These are phyloP conservation scores for Ogataea degrootiae DNA, from an alignment of 805 yeast species.

Conservation along the genomic window DNA sequence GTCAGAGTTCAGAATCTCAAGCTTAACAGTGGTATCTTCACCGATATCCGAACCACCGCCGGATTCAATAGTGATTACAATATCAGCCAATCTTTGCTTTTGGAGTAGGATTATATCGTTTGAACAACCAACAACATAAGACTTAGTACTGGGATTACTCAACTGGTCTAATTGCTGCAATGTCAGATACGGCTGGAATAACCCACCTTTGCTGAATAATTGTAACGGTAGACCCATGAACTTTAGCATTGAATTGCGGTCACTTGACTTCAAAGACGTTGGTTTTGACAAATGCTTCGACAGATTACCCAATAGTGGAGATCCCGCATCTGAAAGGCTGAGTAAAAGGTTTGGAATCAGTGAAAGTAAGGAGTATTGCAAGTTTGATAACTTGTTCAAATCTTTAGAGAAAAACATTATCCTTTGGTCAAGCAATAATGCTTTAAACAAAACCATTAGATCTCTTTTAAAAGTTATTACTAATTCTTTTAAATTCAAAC, in stretches of 20 bases:
- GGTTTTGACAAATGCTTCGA: slow-evolving; percentile 51
- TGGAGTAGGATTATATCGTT: slow-evolving; percentile 74
- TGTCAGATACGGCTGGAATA: slow-evolving; percentile 92
- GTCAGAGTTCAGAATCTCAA: slow-evolving; percentile 40
- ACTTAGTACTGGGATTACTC: slow-evolving; percentile 47
- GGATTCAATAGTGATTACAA: slow-evolving; percentile 65
- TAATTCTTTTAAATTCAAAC: slow-evolving; percentile 65
- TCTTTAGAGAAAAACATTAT: slow-evolving; percentile 75
- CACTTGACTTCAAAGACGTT: slow-evolving; percentile 67
- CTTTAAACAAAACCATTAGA: slow-evolving; percentile 66
- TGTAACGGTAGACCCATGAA: slow-evolving; percentile 89
- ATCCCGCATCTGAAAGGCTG: slow-evolving; percentile 70
- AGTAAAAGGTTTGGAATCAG: slow-evolving; percentile 77
- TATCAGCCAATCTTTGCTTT: slow-evolving; percentile 56
- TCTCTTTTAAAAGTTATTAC: slow-evolving; percentile 54
- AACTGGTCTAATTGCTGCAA: slow-evolving; percentile 84
- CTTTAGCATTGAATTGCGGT: slow-evolving; percentile 66
- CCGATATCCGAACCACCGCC: slow-evolving; percentile 22
- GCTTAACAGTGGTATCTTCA: slow-evolving; percentile 23
- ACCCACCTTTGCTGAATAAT: slow-evolving; percentile 77
- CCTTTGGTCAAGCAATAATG: slow-evolving; percentile 68
- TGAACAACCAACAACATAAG: slow-evolving; percentile 81
- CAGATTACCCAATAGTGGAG: slow-evolving; percentile 58
- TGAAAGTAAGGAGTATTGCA: slow-evolving; percentile 79
- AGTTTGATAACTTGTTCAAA: slow-evolving; percentile 73